These are phyloP conservation scores for Amanita subjunquillea DNA, from an alignment of 768 basidiomycete genomes.

Conservation along the genomic window DNA sequence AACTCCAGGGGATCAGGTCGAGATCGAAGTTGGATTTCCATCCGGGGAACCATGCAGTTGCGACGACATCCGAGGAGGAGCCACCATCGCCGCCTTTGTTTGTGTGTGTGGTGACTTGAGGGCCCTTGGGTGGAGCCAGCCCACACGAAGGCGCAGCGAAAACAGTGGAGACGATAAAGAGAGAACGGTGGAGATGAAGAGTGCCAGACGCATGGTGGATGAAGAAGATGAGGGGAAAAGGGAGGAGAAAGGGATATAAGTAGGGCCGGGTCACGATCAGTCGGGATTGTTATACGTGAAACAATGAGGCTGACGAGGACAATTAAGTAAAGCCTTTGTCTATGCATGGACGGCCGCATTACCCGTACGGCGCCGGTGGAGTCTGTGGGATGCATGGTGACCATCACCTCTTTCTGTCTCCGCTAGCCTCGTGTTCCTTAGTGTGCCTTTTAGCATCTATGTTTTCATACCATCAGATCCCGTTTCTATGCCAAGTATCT, in stretches of 20 bases:
- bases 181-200: conserved; percentile 16
- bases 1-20: conserved; percentile 38
- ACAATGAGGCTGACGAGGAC: not conserved
- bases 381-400: not conserved
- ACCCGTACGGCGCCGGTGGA: not conserved
- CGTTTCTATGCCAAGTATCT: too few relatives aligned
- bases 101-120: not conserved
- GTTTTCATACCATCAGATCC: too few relatives aligned
- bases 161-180: conserved; percentile 15
- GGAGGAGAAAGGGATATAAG: not conserved
- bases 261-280: not conserved
- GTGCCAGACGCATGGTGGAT: conserved; percentile 2
- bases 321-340: not conserved
- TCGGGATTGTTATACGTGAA: not conserved
- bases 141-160: conserved; percentile 22
- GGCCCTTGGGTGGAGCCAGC: conserved; percentile 17
- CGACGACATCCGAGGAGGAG: conserved; percentile 23
- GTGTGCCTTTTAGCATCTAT: too few relatives aligned
- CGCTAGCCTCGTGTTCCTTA: not conserved
- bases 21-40: conserved; percentile 36
- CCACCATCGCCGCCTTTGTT: not conserved
- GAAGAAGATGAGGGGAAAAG: conserved; percentile 2
- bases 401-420: too few relatives aligned
- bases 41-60: conserved; percentile 47
- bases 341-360: too few relatives aligned